Evolutionary conservation across 2,329 filamentous ascomycete species (phyloP), one percentile per base, ranked within the genome.

Genomic region (Graphilbum ipis-grandicollis): DNA sequence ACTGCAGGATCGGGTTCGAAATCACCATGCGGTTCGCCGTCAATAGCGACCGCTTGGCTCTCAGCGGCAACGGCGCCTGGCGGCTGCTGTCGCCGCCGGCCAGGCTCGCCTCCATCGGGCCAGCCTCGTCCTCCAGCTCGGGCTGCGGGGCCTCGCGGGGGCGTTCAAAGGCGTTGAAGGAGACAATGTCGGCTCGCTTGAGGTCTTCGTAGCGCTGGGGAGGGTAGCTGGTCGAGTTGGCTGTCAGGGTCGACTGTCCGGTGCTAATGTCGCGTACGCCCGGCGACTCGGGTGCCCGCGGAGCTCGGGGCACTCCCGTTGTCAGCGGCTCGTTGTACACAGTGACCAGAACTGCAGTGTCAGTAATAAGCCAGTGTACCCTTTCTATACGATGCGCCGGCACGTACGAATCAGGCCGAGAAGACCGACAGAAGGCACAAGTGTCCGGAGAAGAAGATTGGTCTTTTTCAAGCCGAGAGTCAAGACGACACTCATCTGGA

Each of bases 351-450:
- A 52, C 58, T 62, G 25, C 13, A 32, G 10, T 31, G 29, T 34
- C 9, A 13, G 10, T 28, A 15, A n/a, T n/a, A n/a, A n/a, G n/a
- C n/a, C n/a, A n/a, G n/a, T n/a, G n/a, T n/a, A n/a, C n/a, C n/a
- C n/a, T n/a, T n/a, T n/a, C n/a, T n/a, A n/a, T n/a, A n/a, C n/a
- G n/a, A n/a, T n/a, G n/a, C n/a, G n/a, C n/a, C n/a, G n/a, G n/a
- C 9, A 25, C 57, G 44, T 56, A 70, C 65, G 56, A 42, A 71
- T 57, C 28, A 70, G 44, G 13, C 68, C 48, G 21, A 60, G 50
- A 15, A 71, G 54, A 3, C 68, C 68, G 22, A 56, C 50, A 4
- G 65, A 62, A 23, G 70, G 68, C 19, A 71, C 48, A 7, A 65
- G 57, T 3, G 65, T 71, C 42, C 62, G 57, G 31, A 59, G 48